Conservation (phyloP, 495 filamentous ascomycete genomes). For the Mycothermus thermophilus region DNA sequence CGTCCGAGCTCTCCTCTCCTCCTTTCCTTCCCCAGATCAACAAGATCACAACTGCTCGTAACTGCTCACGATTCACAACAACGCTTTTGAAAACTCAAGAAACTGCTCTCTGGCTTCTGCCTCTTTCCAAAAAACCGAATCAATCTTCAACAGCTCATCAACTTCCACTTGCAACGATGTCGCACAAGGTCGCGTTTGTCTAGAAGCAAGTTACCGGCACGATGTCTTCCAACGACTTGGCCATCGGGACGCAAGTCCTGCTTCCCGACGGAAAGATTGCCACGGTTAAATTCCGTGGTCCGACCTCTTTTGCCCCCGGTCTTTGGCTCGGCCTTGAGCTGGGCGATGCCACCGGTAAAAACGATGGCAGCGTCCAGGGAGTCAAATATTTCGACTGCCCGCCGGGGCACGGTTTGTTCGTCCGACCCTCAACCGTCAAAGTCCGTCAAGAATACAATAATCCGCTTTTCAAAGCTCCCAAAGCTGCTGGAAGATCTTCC, state of each 20-base stretch:
- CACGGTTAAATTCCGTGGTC: slow-evolving; percentile 67
- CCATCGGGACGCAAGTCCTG: slow-evolving; percentile 40
- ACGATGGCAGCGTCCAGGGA: slow-evolving; percentile 83
- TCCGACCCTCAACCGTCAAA: slow-evolving; percentile 48
- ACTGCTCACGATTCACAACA: too few species aligned
- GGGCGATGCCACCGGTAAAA: slow-evolving; percentile 72
- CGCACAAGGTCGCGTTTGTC: neutral
- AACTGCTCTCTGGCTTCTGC: too few species aligned
- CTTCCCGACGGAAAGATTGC: slow-evolving; percentile 64
- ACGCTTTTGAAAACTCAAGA: too few species aligned
- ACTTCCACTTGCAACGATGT: neutral
- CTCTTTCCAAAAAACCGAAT: too few species aligned
- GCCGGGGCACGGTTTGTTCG: slow-evolving; percentile 75
- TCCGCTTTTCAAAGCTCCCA: too few species aligned
- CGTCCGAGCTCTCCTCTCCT: too few species aligned
- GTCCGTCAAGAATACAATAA: too few species aligned
- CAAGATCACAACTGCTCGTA: too few species aligned
- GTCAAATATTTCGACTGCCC: slow-evolving; percentile 82
- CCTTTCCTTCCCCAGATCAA: too few species aligned
- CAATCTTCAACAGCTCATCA: too few species aligned
- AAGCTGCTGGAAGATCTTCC: too few species aligned
- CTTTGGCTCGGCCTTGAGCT: slow-evolving; percentile 90
- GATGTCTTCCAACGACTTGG: slow-evolving; percentile 27
- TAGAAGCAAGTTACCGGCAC: too few species aligned
- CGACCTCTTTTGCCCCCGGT: slow-evolving; percentile 62